Evolutionary conservation across 371 early-diverging fungal genomes (phyloP), one percentile per base, ranked within the genome.

Genomic region (Rhizopus stolonifer): DNA sequence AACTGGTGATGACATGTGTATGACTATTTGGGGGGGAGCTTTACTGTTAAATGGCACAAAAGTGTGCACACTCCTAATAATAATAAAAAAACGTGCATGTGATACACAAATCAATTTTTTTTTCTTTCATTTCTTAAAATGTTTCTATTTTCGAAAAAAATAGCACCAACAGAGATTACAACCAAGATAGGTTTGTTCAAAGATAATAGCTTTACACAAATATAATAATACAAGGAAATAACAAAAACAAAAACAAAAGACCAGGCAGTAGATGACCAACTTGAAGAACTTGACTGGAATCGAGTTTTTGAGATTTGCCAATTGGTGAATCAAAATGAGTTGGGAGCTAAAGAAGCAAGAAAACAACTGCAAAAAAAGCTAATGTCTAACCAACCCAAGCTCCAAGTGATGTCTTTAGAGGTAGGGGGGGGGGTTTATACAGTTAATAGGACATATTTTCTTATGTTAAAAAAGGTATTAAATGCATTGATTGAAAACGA

Each of bases 281-380:
- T 15, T 11, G 36, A 1, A 33, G 72, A 69, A 38, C 25, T 70
- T 19, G 78, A 77, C 45, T 77, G 78, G 78, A 51, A 67, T 0
- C 53, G 74, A 38, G 65, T 74, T 4, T 72, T 74, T 52, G 56
- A 63, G 38, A 64, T 77, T 19, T 77, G 78, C 34, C 63, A 74
- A 23, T 51, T 61, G n/a, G 65, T 77, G 1, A 72, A 68, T 42
- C 55, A 56, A 18, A 56, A 67, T 3, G 74, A 74, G 23, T 54
- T 63, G 10, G 78, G 78, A 10, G 78, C 70, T 3, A 77, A 77
- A 56, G 78, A 77, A 54, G 78, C 74, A 14, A 58, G 78, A 45
- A 77, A 77, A 33, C 57, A 69, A 9, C 56, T 77, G n/a, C 78
- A 77, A 36, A 77, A 74, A 43, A 77, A 77, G 33, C 65, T 77